Evolutionary conservation across 106 monocot genomes (phyloP).

Genomic region (Dioscorea zingiberensis): DNA sequence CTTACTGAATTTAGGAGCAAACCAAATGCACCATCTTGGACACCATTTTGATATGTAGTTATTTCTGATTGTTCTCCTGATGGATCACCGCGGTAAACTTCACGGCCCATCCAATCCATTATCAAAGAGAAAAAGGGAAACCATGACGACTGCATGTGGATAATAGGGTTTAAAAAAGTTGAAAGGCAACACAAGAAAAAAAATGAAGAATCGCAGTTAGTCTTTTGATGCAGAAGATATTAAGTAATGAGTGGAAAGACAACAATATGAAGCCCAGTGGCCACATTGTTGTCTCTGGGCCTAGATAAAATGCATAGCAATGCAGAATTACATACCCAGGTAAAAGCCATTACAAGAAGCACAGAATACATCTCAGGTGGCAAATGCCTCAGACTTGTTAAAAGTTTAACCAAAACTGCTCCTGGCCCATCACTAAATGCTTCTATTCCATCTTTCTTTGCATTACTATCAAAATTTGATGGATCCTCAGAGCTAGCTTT

Average conservation of each 20-base stretch:
- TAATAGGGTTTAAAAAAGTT: no score
- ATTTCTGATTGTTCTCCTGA: slow-evolving; percentile 39
- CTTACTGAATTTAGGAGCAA: slow-evolving; percentile 99
- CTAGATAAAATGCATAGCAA: no score
- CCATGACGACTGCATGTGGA: slow-evolving; percentile 73
- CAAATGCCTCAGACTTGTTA: slow-evolving; percentile 93
- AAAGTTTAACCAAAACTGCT: slow-evolving; percentile 86
- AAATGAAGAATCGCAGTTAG: no score
- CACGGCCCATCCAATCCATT: slow-evolving; percentile 99
- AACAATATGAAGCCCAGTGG: no score
- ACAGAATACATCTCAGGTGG: slow-evolving; percentile 92
- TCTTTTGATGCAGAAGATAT: no score
- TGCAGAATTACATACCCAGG: slow-evolving; percentile 68
- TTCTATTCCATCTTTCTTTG: slow-evolving; percentile 25
- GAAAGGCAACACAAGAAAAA: no score
- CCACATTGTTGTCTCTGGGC: no score
- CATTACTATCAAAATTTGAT: slow-evolving; percentile 12
- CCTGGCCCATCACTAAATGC: slow-evolving; percentile 55
- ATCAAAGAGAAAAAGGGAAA: slow-evolving; percentile 99
- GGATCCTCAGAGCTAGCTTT: slow-evolving; percentile 19
- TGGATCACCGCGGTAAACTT: slow-evolving; percentile 97
- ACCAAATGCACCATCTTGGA: slow-evolving; percentile 99
- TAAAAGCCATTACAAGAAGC: slow-evolving; percentile 92
- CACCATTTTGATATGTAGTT: slow-evolving; percentile 69
- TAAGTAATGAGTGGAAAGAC: no score